Evolutionary conservation across 768 basidiomycete genomes (phyloP).

Genomic region (Lentinula aciculospora): DNA sequence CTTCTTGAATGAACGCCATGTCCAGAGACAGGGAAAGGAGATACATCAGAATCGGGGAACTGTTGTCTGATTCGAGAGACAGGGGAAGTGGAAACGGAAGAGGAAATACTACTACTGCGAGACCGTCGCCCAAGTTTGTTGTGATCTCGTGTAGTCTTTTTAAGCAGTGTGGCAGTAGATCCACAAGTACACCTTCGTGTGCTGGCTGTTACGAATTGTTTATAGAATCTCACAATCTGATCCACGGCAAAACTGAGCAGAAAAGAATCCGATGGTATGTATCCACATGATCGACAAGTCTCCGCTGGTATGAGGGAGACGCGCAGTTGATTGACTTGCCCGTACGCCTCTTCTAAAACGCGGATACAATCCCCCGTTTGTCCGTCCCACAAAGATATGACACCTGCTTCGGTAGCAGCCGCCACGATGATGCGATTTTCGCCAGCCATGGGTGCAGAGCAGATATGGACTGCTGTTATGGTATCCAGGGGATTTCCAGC

Average conservation of each 20-base stretch:
- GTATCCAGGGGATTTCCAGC: conserved; percentile 55
- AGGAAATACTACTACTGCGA: conserved; percentile 51
- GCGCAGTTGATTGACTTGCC: conserved; percentile 53
- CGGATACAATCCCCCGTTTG: conserved; percentile 57
- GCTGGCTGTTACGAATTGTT: conserved; percentile 50
- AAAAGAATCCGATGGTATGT: conserved; percentile 61
- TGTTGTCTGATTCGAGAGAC: conserved; percentile 45
- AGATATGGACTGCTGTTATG: conserved; percentile 49
- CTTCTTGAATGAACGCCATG: conserved; percentile 76
- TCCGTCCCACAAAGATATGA: conserved; percentile 74
- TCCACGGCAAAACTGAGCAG: conserved; percentile 62
- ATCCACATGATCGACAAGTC: conserved; percentile 67
- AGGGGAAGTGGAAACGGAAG: conserved; percentile 39
- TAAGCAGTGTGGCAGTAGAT: conserved; percentile 31
- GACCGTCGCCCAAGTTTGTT: conserved; percentile 46
- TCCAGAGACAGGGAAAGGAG: conserved; percentile 72
- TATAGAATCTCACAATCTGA: conserved; percentile 59
- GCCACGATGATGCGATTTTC: conserved; percentile 48
- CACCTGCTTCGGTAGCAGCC: conserved; percentile 58
- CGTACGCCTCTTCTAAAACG: conserved; percentile 55
- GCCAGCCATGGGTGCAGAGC: conserved; percentile 45
- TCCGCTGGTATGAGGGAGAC: conserved; percentile 48
- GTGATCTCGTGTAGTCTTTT: conserved; percentile 39
- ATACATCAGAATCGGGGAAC: conserved; percentile 41
- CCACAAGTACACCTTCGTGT: conserved; percentile 66